Conservation (phyloP, 2,329 filamentous ascomycete genomes). For the Trichophaea hybrida region DNA sequence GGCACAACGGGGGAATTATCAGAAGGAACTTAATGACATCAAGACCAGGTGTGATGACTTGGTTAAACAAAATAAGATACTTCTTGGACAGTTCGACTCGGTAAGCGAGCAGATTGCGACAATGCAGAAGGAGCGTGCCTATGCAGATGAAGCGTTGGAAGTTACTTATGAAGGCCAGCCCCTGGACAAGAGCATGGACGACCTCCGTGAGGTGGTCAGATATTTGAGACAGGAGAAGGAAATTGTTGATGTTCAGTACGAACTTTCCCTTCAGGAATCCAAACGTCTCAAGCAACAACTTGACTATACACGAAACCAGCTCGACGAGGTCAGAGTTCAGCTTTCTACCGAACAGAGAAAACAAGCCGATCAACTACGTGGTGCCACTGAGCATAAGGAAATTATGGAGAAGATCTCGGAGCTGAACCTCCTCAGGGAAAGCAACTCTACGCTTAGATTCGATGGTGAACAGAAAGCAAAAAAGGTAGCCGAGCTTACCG, state of each 20-base stretch:
- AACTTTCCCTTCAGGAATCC: slow-evolving; percentile 72
- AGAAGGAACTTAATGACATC: slow-evolving; percentile 68
- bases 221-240: slow-evolving; percentile 93
- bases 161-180: slow-evolving; percentile 35
- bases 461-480: slow-evolving; percentile 68
- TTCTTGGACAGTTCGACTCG: slow-evolving; percentile 77
- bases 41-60: slow-evolving; percentile 68
- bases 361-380: slow-evolving; percentile 57
- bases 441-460: slow-evolving; percentile 76
- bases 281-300: slow-evolving; percentile 84
- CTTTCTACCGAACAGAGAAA: slow-evolving; percentile 76
- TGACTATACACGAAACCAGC: slow-evolving; percentile 69
- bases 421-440: slow-evolving; percentile 89
- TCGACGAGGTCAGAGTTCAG: slow-evolving; percentile 78
- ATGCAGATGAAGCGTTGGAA: slow-evolving; percentile 40
- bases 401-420: slow-evolving; percentile 91
- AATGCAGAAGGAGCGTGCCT: slow-evolving; percentile 59
- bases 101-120: slow-evolving; percentile 65
- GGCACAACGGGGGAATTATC: slow-evolving; percentile 63
- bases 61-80: slow-evolving; percentile 73
- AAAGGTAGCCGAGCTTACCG: slow-evolving; percentile 58
- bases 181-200: slow-evolving; percentile 49
- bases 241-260: slow-evolving; percentile 91
- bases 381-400: slow-evolving; percentile 67
- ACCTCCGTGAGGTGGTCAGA: slow-evolving; percentile 76